Evolutionary conservation across 1,284 basidiomycete species (phyloP), one percentile per base, ranked within the genome.

Genomic region (Lentinus polychrous): DNA sequence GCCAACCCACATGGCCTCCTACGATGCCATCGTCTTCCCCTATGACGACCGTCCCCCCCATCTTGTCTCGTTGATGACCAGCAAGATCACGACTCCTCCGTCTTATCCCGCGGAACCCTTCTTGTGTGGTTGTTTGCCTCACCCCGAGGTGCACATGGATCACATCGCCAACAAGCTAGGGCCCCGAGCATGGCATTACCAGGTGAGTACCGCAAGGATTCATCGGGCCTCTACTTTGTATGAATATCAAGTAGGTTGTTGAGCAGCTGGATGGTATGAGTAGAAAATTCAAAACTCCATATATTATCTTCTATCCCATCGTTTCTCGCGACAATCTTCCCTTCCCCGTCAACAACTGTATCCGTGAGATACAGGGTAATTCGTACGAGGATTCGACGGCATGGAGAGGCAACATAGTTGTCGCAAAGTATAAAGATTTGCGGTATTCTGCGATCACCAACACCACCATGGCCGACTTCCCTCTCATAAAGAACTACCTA

Each of bases 71-170:
- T 74, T 90, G 52, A 81, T 83, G 79, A 83, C 79, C 44, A 86
- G 81, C 62, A 75, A 78, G 4, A 74, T 80, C 66, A 66, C 72
- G 48, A 71, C 74, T 46, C 65, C 68, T 31, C 57, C 56, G 37
- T 32, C 49, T 40, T 54, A 63, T 43, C 49, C 63, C 50, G 52
- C 64, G 61, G 64, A 50, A 66, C 72, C 48, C 58, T 61, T 55
- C 55, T 57, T 60, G 34, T 60, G 58, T 36, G 57, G 75, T 43
- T 76, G 81, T 43, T 76, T 86, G 71, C 86, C 86, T 1, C 86
- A 89, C 64, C 86, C 87, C 8, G 84, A 89, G 62, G 76, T 86
- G 32, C 79, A 83, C 60, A 90, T 90, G 86, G 85, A 90, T 63
- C 86, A 83, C 65, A 82, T 89, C 57, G 83, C 83, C 56, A 83